Evolutionary conservation across 352 stramenopile genomes (phyloP).

Genomic region (Pythium myriotylum): DNA sequence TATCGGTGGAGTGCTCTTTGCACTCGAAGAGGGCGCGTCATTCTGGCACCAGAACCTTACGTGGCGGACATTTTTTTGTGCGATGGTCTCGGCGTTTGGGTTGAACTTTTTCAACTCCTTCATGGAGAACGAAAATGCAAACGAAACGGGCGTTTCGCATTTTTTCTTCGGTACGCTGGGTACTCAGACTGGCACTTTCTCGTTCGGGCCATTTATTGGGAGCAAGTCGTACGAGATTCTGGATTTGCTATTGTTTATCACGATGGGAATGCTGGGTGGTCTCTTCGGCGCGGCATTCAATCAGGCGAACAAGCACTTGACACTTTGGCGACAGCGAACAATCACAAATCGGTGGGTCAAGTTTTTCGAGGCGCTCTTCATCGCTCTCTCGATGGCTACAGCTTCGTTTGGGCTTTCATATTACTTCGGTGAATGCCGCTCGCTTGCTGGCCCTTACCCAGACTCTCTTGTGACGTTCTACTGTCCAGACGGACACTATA

Average conservation of each 20-base stretch:
- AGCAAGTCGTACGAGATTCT: conserved; percentile 93
- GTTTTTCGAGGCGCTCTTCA: conserved; percentile 65
- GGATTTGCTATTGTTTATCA: conserved; percentile 96
- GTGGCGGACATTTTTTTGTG: conserved; percentile 97
- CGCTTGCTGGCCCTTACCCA: conserved; percentile 57
- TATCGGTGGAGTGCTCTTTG: conserved; percentile 98
- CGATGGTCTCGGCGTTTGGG: conserved; percentile 91
- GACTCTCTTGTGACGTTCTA: conserved; percentile 92
- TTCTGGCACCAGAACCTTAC: conserved; percentile 99
- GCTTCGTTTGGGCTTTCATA: conserved; percentile 83
- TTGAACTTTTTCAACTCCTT: conserved; percentile 89
- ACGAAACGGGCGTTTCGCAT: conserved; percentile 27
- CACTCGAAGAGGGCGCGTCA: conserved; percentile 96
- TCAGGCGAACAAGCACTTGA: conserved; percentile 92
- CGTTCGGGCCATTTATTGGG: conserved; percentile 87
- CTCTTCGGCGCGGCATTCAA: conserved; percentile 98
- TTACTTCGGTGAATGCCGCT: conserved; percentile 67
- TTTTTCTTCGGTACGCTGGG: conserved; percentile 69
- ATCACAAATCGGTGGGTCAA: conserved; percentile 70
- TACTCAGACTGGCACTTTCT: conserved; percentile 84
- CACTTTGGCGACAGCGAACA: conserved; percentile 68
- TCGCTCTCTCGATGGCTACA: conserved; percentile 63
- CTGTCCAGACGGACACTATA: conserved; percentile 96
- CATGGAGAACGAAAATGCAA: conserved; percentile 51
- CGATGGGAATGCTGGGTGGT: conserved; percentile 97